Conservation (phyloP, 768 basidiomycete genomes). For the Phaeotremella fagi region DNA sequence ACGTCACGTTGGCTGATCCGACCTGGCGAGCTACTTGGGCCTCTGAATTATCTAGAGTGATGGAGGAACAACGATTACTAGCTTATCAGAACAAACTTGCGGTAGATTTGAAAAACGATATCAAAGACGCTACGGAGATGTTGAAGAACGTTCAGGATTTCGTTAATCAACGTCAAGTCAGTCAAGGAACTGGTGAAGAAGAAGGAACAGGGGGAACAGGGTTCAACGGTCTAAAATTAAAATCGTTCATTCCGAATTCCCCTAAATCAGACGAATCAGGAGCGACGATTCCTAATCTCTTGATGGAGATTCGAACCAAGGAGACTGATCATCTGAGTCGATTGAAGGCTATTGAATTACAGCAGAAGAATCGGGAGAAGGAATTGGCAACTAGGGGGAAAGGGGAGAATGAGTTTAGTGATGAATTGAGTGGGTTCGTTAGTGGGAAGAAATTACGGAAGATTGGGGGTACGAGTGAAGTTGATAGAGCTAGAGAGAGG, state of each 20-base stretch:
- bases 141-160: constrained; percentile 87
- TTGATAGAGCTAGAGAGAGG: constrained; percentile 78
- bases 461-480: constrained; percentile 92
- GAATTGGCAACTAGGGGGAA: constrained; percentile 58
- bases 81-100: constrained; percentile 89
- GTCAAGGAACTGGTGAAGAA: background rate
- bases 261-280: constrained; percentile 63
- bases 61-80: constrained; percentile 93
- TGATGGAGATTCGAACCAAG: constrained; percentile 84
- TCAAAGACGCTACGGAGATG: constrained; percentile 82
- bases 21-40: constrained; percentile 99
- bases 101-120: constrained; percentile 80
- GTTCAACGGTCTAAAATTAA: constrained; percentile 26
- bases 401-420: constrained; percentile 64
- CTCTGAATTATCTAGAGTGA: constrained; percentile 89
- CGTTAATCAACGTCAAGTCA: constrained; percentile 53
- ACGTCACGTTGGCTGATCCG: constrained; percentile 83
- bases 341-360: constrained; percentile 88
- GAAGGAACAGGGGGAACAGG: background rate
- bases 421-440: constrained; percentile 82
- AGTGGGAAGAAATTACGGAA: constrained; percentile 79
- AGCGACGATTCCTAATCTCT: constrained; percentile 58
- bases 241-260: constrained; percentile 60
- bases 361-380: constrained; percentile 70
- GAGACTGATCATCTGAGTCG: constrained; percentile 74